Conservation (phyloP, 805 yeast species). For the Nakazawaea anatomiae region DNA sequence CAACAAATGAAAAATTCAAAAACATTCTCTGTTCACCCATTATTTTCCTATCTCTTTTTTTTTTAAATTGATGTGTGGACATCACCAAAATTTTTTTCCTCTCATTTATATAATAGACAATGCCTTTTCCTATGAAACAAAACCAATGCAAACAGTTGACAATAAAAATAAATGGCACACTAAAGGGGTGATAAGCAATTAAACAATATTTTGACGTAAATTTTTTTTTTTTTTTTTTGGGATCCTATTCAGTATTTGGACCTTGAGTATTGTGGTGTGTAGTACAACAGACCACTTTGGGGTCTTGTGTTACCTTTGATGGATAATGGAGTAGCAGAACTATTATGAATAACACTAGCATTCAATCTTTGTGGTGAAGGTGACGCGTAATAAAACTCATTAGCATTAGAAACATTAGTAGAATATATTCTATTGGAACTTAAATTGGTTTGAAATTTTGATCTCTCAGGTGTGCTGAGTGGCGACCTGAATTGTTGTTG, state of each 20-base stretch:
- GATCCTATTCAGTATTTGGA: background rate
- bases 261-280: background rate
- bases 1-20: background rate
- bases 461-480: constrained; percentile 8
- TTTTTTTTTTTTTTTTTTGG: no score
- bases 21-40: no score
- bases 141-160: background rate
- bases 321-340: background rate
- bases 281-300: background rate
- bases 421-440: constrained; percentile 1
- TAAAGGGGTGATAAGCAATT: no score
- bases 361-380: constrained; percentile 5
- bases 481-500: constrained; percentile 5
- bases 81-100: no score
- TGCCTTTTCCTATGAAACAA: background rate
- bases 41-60: no score
- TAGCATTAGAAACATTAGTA: background rate
- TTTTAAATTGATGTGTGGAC: no score
- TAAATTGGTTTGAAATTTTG: constrained; percentile 3
- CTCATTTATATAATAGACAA: no score
- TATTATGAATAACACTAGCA: background rate
- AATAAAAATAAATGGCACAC: background rate
- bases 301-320: background rate
- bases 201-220: no score
- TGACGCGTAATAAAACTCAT: background rate